A percentile compares a stretch with the other conserved stretches of the same genome.
Conservation (phyloP, 2,329 filamentous ascomycete genomes). For the Aspergillus sp. region DNA sequence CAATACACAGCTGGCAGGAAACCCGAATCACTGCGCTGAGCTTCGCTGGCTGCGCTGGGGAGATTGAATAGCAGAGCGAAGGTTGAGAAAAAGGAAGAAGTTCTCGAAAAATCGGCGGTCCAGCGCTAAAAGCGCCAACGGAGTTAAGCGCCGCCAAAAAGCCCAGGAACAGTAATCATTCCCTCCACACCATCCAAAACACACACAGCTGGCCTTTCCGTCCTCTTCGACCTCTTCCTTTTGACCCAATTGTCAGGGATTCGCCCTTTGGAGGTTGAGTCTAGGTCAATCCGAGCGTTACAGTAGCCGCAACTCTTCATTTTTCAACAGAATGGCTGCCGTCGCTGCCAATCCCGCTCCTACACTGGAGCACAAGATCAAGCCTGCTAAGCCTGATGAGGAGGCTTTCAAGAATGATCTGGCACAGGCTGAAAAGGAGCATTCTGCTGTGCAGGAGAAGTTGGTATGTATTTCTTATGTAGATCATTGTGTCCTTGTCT, state of each 20-base stretch:
- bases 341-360: conserved; percentile 24
- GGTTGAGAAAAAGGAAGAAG: conserved; percentile 5
- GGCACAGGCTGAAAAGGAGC: conserved; percentile 76
- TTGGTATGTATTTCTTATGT: conserved; percentile 42
- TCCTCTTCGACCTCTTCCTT: conserved; percentile 6
- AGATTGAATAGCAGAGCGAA: conserved; percentile 17
- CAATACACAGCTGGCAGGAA: not conserved
- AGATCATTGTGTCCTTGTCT: not conserved
- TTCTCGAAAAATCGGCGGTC: conserved; percentile 23
- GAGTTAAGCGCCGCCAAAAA: conserved; percentile 18
- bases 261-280: not conserved
- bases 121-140: conserved; percentile 20
- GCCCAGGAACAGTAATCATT: conserved; percentile 9
- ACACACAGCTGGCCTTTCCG: conserved; percentile 4
- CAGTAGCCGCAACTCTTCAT: not conserved
- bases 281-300: conserved; percentile 1
- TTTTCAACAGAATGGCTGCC: conserved; percentile 27
- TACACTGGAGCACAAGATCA: conserved; percentile 39
- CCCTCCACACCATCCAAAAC: not conserved
- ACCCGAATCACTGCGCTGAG: not conserved
- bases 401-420: conserved; percentile 71
- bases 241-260: conserved; percentile 2
- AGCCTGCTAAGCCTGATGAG: conserved; percentile 82
- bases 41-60: conserved; percentile 2
- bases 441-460: conserved; percentile 66